Percentiles rank a stretch among this genome's conserved stretches.
phyloP scores from a whole-genome alignment of 495 filamentous ascomycete genomes.

The Xylaria palmicola region DNA sequence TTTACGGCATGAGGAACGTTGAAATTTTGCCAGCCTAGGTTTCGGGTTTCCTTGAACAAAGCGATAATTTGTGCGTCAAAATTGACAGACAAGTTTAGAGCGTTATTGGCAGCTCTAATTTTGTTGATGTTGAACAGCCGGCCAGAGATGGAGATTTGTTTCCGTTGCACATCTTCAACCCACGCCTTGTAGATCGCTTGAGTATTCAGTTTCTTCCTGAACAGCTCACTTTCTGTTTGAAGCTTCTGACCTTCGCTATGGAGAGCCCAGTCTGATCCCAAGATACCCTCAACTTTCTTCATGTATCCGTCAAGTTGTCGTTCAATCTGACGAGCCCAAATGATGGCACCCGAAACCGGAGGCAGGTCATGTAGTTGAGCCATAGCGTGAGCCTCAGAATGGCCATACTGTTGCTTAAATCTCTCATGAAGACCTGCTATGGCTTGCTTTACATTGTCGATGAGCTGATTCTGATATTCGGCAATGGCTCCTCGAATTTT shows the following conservation, averaged over 20 bases:
- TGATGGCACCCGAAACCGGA: conserved; percentile 92
- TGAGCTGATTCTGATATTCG: conserved; percentile 95
- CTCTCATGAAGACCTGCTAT: conserved; percentile 90
- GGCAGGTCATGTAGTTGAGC: conserved; percentile 92
- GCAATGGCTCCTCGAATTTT: conserved; percentile 97
- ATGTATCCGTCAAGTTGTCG: conserved; percentile 91
- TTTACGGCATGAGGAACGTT: conserved; percentile 89
- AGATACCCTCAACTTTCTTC: conserved; percentile 94
- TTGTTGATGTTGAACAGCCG: conserved; percentile 86
- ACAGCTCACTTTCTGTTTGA: conserved; percentile 80
- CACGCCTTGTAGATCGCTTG: conserved; percentile 91
- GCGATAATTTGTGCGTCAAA: conserved; percentile 97
- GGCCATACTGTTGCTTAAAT: conserved; percentile 97
- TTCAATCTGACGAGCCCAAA: conserved; percentile 97
- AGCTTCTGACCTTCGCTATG: conserved; percentile 95
- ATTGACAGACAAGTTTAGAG: conserved; percentile 84
- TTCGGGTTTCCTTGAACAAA: conserved; percentile 97
- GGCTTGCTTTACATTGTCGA: conserved; percentile 94
- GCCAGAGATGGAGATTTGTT: conserved; percentile 86
- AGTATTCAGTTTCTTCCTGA: conserved; percentile 94
- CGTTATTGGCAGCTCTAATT: conserved; percentile 82
- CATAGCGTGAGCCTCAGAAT: conserved; percentile 97
- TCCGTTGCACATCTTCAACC: conserved; percentile 82
- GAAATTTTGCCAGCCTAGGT: conserved; percentile 89
- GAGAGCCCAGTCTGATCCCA: conserved; percentile 89